Base-by-base conservation (phyloP, 2,329 filamentous ascomycete species). In the Metarhizium guizhouense region DNA sequence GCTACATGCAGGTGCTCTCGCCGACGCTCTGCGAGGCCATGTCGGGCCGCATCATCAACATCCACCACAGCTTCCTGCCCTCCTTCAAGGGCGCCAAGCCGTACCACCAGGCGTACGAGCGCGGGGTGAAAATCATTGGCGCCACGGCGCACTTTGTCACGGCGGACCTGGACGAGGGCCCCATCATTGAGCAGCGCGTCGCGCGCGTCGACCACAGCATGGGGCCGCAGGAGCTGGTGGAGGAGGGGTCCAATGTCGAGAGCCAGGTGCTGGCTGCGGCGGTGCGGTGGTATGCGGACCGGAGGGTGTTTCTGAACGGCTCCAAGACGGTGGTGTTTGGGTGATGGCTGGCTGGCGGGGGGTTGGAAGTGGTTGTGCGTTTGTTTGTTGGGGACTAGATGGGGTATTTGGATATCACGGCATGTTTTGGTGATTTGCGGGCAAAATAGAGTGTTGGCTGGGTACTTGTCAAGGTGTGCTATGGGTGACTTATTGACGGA, bases 11-110 rank as follows among this genome's bases (percentile, higher is more conserved):
- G 74, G 87, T 94, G 36, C 78, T 94, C 11, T 88, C 84, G 25
- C 88, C 88, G 0, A 81, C 73, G 8, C 76, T 94, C 45, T 94
- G 89, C 74, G 74, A 79, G 56, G 87, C 83, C 64, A 92, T 94
- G 88, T 87, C 84, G 52, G 89, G 89, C 57, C 85, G 84, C 68
- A 94, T 94, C 74, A 93, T 94, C 85, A 94, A 94, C 75, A 93
- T 94, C 72, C 89, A 94, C 74, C 89, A 94, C 75, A 87, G 82
- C 62, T 94, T 94, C 81, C 70, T 94, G 78, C 89, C 89, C 0
- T 86, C 81, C 10, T 94, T 94, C 82, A 94, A 94, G 79, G 89
- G 89, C 58, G 89, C 89, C 34, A 90, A 90, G 73, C 89, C 89
- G 3, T 94, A 94, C 72, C 89, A 93, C 71, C 89, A 94, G 76